Conservation (phyloP, 345 rosid genomes). For the Combretum micranthum region DNA sequence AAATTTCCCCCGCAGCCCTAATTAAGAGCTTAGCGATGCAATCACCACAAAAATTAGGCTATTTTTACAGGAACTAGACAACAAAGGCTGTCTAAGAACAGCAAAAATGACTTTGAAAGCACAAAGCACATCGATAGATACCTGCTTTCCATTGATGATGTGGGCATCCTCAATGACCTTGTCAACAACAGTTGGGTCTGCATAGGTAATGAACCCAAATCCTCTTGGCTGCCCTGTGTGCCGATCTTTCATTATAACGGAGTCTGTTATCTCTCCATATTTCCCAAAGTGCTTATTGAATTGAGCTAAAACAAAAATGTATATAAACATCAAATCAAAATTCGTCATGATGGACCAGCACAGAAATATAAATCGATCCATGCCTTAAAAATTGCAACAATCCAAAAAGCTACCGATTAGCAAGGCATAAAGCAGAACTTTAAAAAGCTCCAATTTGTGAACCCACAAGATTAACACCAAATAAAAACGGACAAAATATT, state of each 20-base stretch:
- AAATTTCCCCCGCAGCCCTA: no score
- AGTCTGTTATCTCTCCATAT: conserved; percentile 83
- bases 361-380: background rate
- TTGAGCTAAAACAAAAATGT: conserved; percentile 27
- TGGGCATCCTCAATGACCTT: conserved; percentile 78
- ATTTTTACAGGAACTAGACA: background rate
- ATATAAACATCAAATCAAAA: background rate
- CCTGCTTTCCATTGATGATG: conserved; percentile 81
- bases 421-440: no score
- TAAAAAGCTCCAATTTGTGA: no score
- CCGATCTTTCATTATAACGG: conserved; percentile 90
- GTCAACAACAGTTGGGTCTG: conserved; percentile 80
- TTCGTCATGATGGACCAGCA: background rate
- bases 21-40: no score
- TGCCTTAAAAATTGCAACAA: no score
- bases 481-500: no score
- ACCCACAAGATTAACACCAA: no score
- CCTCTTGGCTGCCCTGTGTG: conserved; percentile 81
- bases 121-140: conserved; percentile 4
- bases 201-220: conserved; percentile 84
- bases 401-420: no score
- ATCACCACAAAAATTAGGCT: no score
- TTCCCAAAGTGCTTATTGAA: conserved; percentile 71
- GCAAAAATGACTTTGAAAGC: background rate
- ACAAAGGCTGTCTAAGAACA: background rate